Evolutionary conservation across 306 rosid species (phyloP), one percentile per base, ranked within the genome.

Genomic region (Cucurbita ficifolia): DNA sequence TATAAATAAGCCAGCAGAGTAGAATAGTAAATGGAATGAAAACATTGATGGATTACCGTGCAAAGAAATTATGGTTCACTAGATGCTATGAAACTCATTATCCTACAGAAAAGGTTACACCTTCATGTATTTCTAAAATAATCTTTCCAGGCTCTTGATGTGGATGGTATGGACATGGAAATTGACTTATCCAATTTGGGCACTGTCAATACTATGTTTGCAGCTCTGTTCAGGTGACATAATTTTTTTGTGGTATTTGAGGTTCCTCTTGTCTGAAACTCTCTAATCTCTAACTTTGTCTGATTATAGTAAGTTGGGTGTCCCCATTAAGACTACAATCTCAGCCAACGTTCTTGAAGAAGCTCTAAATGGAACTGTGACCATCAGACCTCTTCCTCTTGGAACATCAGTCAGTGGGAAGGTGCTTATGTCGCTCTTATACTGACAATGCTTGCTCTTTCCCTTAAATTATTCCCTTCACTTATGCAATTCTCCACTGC

Each of bases 301-400:
- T 81, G 74, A 79, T 77, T 79, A 70, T 81, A 95, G 99, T 88
- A 95, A 95, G 88, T 84, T 95, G 82, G 99, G 99, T 75, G 99
- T 95, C 63, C 99, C 99, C 72, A 95, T 95, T 84, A 95, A 95
- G 88, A 95, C 99, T 52, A 88, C 96, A 63, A 88, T 95, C 78
- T 89, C 99, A 13, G 96, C 97, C 46, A 95, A 81, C 88, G 97
- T 95, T 72, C 97, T 95, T 67, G 99, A 95, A 86, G 99, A 95
- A 81, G 99, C 99, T 86, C 82, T 91, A 72, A 95, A 79, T 80
- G 99, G 97, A 45, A 95, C 89, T 49, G 91, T 91, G 79, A 95
- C 97, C 21, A 84, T 91, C 79, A 89, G 93, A 85, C 99, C 99
- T 19, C 99, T 95, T 81, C 99, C 97, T 7, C 85, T 95, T 17